Evolutionary conservation across 2,329 filamentous ascomycete genomes (phyloP).

Genomic region (Arthrobotrys conoides): DNA sequence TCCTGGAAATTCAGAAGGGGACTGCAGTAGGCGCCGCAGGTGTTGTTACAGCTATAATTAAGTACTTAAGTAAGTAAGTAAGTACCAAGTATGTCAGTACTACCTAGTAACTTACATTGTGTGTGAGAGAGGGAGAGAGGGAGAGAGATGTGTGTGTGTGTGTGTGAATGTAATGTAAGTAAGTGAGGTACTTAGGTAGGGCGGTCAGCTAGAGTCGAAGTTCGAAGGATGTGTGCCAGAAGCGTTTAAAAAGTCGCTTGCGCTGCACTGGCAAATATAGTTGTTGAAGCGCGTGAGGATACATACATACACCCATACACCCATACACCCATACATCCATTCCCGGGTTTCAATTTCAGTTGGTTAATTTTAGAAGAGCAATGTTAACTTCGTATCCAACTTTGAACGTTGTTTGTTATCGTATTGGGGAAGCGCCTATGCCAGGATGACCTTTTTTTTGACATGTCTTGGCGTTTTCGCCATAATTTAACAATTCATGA

Average conservation of each 20-base stretch:
- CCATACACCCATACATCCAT: no score
- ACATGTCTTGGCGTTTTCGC: constrained; percentile 51
- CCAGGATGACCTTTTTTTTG: constrained; percentile 31
- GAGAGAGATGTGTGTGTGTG: no score
- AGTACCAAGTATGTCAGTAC: no score
- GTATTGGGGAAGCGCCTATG: constrained; percentile 26
- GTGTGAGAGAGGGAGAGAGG: not conserved
- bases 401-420: no score
- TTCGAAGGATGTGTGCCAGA: not conserved
- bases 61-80: not conserved
- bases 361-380: constrained; percentile 53
- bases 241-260: constrained; percentile 54
- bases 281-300: constrained; percentile 50
- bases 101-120: not conserved
- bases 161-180: no score
- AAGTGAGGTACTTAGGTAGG: no score
- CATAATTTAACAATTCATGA: constrained; percentile 26
- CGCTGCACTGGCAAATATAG: constrained; percentile 12
- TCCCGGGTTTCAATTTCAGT: constrained; percentile 36
- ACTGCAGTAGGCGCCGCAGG: constrained; percentile 53
- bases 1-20: constrained; percentile 40
- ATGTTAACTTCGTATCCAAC: constrained; percentile 14
- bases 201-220: no score
- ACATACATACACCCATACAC: no score
- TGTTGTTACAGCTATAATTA: constrained; percentile 56